Evolutionary conservation across 768 basidiomycete species (phyloP).

Genomic region (Boletus coccyginus): DNA sequence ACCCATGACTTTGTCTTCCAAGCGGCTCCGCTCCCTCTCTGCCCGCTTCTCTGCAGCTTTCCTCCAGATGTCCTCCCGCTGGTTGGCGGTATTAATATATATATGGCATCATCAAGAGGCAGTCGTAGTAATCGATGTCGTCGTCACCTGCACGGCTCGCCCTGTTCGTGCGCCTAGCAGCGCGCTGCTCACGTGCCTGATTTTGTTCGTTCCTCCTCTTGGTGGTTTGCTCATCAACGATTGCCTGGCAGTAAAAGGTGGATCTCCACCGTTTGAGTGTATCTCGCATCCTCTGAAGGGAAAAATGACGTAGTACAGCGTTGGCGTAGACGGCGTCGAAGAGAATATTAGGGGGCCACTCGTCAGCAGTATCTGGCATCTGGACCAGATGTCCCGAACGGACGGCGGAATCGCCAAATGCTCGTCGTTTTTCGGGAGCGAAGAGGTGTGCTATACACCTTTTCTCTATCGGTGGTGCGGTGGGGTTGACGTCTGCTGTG

Average conservation of each 20-base stretch:
- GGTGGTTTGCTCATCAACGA: background rate
- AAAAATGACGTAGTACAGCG: background rate
- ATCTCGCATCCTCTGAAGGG: background rate
- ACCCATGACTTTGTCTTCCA: background rate
- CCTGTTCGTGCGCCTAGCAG: background rate
- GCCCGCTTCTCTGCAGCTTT: background rate
- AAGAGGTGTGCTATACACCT: slow-evolving; percentile 1
- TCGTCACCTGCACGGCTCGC: background rate
- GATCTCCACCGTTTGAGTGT: background rate
- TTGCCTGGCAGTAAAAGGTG: background rate
- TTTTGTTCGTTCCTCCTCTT: background rate
- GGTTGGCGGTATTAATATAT: background rate
- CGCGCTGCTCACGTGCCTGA: background rate
- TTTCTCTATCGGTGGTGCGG: background rate
- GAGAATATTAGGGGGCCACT: slow-evolving; percentile 4
- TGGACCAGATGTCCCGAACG: background rate
- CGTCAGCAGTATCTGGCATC: background rate
- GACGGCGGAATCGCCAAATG: background rate
- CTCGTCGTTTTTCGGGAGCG: background rate
- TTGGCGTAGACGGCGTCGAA: slow-evolving; percentile 3
- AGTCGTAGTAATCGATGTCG: background rate
- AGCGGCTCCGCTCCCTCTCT: background rate
- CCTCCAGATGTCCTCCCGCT: background rate
- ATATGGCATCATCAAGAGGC: background rate
- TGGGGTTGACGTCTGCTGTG: background rate